Base-by-base conservation (phyloP, 345 rosid genomes). In the Brassica nigra region DNA sequence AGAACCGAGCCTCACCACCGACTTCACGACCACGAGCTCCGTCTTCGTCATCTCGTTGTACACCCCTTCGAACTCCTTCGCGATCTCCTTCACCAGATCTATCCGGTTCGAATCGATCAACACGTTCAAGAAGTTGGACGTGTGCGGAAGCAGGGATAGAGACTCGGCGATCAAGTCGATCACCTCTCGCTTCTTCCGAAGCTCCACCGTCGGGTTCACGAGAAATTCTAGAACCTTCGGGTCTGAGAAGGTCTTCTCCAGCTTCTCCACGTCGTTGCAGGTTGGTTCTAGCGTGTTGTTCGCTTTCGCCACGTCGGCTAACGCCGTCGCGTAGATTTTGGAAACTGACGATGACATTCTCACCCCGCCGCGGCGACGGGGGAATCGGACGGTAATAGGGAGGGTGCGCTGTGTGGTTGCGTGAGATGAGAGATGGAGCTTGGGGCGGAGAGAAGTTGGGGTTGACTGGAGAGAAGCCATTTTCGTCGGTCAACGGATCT, bases 121-220 rank as follows among this genome's bases (percentile, higher is more conserved):
- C 3, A 64, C 68, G 27, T 64, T 64, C 27, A 64, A 64, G 68
- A 64, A 64, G 23, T 8, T 64, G 6, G 68, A 5, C 68, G 68
- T 64, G 68, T 64, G 27, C 2, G 14, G 44, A 33, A 64, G 68
- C 27, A 64, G 44, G 1, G 68, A 3, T 15, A 64, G 33, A 4
- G 68, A 64, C 68, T 64, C 68, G 44, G 68, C 1, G 68, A 64
- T 64, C 14, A 33, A 16, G 27, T 8, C 68, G 28, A 64, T 8
- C 68, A 64, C 44, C 68, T 64, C 68, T 15, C 68, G 68, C 27
- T 64, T 64, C 68, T 64, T 64, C 44, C 12, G 3, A 1, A 64
- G 44, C 68, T 64, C 68, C 44, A 64, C 68, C 68, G 68, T 64
- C 27, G 68, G 68, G 27, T 64, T 64, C 68, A 15, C 44, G 68